Evolutionary conservation across 2,329 filamentous ascomycete genomes (phyloP), one percentile per base, ranked within the genome.

Genomic region (Sordariomycetes sp.): DNA sequence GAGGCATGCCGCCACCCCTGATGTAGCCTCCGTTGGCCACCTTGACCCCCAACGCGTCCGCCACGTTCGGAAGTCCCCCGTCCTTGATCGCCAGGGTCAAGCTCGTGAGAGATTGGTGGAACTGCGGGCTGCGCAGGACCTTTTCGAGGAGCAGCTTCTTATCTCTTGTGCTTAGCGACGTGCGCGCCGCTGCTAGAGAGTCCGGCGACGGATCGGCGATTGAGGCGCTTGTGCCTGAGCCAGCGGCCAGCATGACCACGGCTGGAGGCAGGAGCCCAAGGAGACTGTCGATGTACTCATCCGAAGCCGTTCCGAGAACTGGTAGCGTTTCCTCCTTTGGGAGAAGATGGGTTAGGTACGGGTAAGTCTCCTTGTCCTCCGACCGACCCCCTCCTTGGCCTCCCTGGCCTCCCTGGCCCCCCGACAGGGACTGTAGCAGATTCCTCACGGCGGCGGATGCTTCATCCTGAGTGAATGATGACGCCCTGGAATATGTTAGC

Each of bases 51-150:
- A 99, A 76, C 3, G 92, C 93, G 65, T 96, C 91, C 7, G 90
- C 88, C 62, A 99, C 88, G 65, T 86, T 95, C 4, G 93, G 92
- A 59, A 99, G 73, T 0, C 93, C 94, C 14, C 94, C 94, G 65
- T 97, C 93, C 59, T 91, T 80, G 58, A 99, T 76, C 14, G 94
- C 94, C 71, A 91, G 85, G 0, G 91, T 96, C 64, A 99, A 74
- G 68, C 88, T 94, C 0, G 85, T 83, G 46, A 97, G 74, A 64
- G 90, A 93, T 71, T 97, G 94, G 61, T 85, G 83, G 67, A 99
- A 91, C 68, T 99, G 94, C 20, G 94, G 93, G 63, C 89, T 95
- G 62, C 89, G 83, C 16, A 97, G 74, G 8, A 97, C 91, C 67
- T 86, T 87, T 69, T 85, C 86, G 51, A 99, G 72, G 14, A 97